Evolutionary conservation across 208 protist species (phyloP).

Genomic region (Dictyostelium gargantuum): DNA sequence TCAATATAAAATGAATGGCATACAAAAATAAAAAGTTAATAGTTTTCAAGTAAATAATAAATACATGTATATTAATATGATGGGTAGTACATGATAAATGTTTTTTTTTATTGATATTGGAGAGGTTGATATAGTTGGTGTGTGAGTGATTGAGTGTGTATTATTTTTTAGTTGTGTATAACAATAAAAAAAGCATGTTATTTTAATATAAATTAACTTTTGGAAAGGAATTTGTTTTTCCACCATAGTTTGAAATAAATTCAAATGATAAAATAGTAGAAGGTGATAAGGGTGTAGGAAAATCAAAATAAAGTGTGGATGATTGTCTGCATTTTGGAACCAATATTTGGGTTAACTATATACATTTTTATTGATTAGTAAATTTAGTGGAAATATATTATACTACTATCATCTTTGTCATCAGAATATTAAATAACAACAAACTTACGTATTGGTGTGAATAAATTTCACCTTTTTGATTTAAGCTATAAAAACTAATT

Average conservation of each 20-base stretch:
- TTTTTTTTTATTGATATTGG: no score
- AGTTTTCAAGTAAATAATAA: no score
- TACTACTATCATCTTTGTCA: no score
- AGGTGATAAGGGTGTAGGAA: neutral
- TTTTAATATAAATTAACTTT: neutral
- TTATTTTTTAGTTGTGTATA: no score
- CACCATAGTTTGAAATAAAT: conserved; percentile 60
- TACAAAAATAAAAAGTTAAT: no score
- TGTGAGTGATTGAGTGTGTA: no score
- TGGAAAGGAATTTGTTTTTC: neutral
- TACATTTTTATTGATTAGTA: no score
- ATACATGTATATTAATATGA: no score
- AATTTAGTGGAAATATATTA: neutral
- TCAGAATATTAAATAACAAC: no score
- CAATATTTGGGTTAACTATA: conserved; percentile 7
- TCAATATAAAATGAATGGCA: no score
- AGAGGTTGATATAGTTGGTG: no score
- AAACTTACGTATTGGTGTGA: conserved; percentile 24
- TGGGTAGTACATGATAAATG: no score
- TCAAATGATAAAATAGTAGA: conserved; percentile 7
- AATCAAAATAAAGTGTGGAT: conserved; percentile 55
- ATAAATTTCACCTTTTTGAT: conserved; percentile 43
- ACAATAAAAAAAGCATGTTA: neutral
- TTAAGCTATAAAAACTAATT: neutral
- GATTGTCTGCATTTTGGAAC: conserved; percentile 30